Evolutionary conservation across 192 early-diverging fungal genomes (phyloP).

Genomic region (Backusella mclennaniae): DNA sequence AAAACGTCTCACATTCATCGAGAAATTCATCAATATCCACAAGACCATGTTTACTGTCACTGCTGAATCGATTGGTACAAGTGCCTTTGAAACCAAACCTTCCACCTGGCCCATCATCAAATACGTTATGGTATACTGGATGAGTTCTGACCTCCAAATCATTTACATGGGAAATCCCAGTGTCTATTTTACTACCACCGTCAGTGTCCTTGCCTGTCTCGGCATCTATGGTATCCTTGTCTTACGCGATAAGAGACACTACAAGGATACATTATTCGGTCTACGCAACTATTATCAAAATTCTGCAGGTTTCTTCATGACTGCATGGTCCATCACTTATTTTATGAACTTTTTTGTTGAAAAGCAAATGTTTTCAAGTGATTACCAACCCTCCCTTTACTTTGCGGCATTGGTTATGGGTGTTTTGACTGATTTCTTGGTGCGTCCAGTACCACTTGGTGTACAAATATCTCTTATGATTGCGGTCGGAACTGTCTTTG

Average conservation of each 20-base stretch:
- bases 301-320: slow-evolving; percentile 63
- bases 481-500: slow-evolving; percentile 47
- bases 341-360: slow-evolving; percentile 88
- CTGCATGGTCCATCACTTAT: slow-evolving; percentile 85
- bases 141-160: slow-evolving; percentile 66
- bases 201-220: slow-evolving; percentile 60
- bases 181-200: slow-evolving; percentile 74
- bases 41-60: slow-evolving; percentile 88
- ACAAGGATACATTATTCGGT: slow-evolving; percentile 37
- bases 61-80: slow-evolving; percentile 79
- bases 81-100: slow-evolving; percentile 93
- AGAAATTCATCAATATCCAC: slow-evolving; percentile 90
- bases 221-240: slow-evolving; percentile 50
- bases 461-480: slow-evolving; percentile 24
- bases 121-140: slow-evolving; percentile 89
- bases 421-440: slow-evolving; percentile 70
- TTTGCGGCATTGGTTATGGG: slow-evolving; percentile 77
- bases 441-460: slow-evolving; percentile 50
- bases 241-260: slow-evolving; percentile 59
- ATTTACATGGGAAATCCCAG: slow-evolving; percentile 93
- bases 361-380: slow-evolving; percentile 90
- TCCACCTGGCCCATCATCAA: slow-evolving; percentile 82
- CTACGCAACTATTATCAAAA: slow-evolving; percentile 45
- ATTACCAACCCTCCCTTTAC: slow-evolving; percentile 94
- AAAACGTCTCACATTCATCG: slow-evolving; percentile 68